phyloP scores from a whole-genome alignment of 768 basidiomycete species.

The Lactarius sanguifluus region DNA sequence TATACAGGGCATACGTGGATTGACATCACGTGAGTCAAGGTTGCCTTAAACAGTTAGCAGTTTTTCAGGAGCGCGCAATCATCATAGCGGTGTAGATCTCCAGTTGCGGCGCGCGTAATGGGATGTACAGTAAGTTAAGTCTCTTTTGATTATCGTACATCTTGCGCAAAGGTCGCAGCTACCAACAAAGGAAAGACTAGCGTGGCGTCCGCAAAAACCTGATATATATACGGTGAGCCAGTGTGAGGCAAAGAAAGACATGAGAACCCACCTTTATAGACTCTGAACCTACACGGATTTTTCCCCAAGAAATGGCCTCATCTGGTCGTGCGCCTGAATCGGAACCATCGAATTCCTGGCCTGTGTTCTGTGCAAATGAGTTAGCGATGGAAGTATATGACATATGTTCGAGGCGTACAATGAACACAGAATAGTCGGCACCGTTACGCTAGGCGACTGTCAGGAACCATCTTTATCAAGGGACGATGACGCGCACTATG shows the following conservation, averaged over 20 bases:
- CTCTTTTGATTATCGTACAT: constrained; percentile 24
- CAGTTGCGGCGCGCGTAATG: not conserved
- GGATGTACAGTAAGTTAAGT: not conserved
- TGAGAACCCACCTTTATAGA: constrained; percentile 64
- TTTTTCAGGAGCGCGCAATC: not conserved
- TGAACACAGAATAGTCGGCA: constrained; percentile 95
- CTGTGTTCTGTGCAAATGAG: constrained; percentile 70
- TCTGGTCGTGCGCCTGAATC: constrained; percentile 97
- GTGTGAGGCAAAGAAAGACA: too few relatives aligned
- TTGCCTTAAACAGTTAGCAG: not conserved
- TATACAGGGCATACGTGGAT: not conserved
- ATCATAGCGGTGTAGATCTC: not conserved
- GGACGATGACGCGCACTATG: constrained; percentile 58
- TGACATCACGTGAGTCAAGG: not conserved
- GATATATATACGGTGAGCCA: not conserved
- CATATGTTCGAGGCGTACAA: constrained; percentile 50
- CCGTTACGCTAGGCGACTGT: constrained; percentile 75
- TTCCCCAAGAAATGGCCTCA: constrained; percentile 98
- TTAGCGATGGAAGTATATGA: constrained; percentile 6
- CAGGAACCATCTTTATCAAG: constrained; percentile 23
- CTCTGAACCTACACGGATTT: constrained; percentile 85
- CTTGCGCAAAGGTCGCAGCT: constrained; percentile 86
- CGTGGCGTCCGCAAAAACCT: constrained; percentile 95
- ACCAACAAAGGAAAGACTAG: constrained; percentile 94
- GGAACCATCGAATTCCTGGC: constrained; percentile 98